Evolutionary conservation across 148 eudicot genomes (phyloP), one percentile per base, ranked within the genome.

Genomic region (Heliamphora exappendiculata): DNA sequence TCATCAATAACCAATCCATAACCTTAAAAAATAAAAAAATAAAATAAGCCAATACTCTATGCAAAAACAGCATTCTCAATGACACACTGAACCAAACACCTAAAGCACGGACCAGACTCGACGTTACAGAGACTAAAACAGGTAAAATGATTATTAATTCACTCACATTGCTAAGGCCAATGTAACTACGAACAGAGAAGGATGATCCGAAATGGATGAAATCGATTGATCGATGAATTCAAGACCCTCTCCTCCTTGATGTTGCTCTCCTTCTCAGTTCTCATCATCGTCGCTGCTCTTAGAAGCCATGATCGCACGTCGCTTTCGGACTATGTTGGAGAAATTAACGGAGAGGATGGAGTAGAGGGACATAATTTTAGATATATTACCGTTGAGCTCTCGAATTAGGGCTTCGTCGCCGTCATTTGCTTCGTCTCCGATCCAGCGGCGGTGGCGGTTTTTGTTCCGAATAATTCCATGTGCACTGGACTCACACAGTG

Each of bases 351-450:
- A 60, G 66, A 17, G 17, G 76, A 81, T 72, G 31, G 88, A 81
- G 55, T 84, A 86, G 13, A 88, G 75, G 28, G 74, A 62, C 10
- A 78, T 82, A 39, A 84, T 85, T 72, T 84, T 86, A 5, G 79
- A 63, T 2, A 84, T 82, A 55, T 88, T 88, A 11, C 78, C n/a
- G n/a, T n/a, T n/a, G n/a, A n/a, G n/a, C n/a, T n/a, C n/a, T n/a
- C n/a, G n/a, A n/a, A n/a, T n/a, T n/a, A n/a, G n/a, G n/a, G n/a
- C n/a, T n/a, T n/a, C n/a, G n/a, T n/a, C n/a, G n/a, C n/a, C n/a
- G n/a, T n/a, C n/a, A n/a, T n/a, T n/a, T n/a, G n/a, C n/a, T n/a
- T n/a, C n/a, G n/a, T n/a, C n/a, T n/a, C n/a, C n/a, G n/a, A n/a
- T n/a, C n/a, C n/a, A n/a, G n/a, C n/a, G n/a, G n/a, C n/a, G n/a